Conservation (phyloP, 2,329 filamentous ascomycete species). For the Paramyrothecium roridum region DNA sequence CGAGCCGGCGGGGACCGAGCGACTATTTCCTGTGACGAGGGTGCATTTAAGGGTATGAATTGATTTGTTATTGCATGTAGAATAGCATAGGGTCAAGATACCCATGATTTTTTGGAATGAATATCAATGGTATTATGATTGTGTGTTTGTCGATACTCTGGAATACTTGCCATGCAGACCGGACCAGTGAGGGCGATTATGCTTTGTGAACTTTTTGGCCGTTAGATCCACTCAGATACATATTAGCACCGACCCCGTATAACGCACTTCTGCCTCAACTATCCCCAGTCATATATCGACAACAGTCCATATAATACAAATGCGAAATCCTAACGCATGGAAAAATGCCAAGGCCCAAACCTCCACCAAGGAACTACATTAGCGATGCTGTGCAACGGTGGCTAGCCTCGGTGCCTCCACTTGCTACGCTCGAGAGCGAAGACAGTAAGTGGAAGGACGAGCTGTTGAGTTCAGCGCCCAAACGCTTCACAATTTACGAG, state of each 20-base stretch:
- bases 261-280: too few relatives aligned
- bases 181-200: background rate
- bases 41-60: conserved; percentile 19
- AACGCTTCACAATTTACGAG: conserved; percentile 58
- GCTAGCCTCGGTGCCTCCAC: conserved; percentile 12
- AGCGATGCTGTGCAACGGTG: conserved; percentile 26
- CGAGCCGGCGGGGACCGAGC: conserved; percentile 62
- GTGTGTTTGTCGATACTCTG: background rate
- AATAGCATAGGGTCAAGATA: conserved; percentile 40
- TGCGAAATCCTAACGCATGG: too few relatives aligned
- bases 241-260: background rate
- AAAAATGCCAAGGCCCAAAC: conserved; percentile 21
- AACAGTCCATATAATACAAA: too few relatives aligned
- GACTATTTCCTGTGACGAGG: conserved; percentile 64
- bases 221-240: background rate
- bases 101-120: conserved; percentile 31
- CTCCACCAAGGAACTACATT: conserved; percentile 23
- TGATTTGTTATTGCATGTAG: conserved; percentile 31
- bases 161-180: too few relatives aligned
- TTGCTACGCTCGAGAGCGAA: background rate
- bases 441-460: conserved; percentile 13
- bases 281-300: too few relatives aligned
- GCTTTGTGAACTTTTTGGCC: background rate
- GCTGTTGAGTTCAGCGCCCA: conserved; percentile 44
- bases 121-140: conserved; percentile 11